A percentile compares a stretch with the other conserved stretches of the same genome.
phyloP scores from a whole-genome alignment of 2,329 filamentous ascomycete species.

The Colletotrichum cuscutae region DNA sequence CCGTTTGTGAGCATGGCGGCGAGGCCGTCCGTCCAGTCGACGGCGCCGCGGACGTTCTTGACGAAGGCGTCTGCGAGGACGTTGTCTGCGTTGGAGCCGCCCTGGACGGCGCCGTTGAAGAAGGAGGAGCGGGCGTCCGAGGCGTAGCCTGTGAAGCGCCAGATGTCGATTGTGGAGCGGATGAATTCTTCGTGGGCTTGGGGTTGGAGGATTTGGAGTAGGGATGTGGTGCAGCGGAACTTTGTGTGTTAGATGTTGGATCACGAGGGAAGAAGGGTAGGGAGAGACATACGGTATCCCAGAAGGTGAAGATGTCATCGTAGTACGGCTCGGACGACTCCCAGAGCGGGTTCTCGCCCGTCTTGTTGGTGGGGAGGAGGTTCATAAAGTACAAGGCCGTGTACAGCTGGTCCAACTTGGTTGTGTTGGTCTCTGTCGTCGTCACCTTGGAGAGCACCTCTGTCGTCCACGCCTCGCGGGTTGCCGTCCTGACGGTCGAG shows the following conservation, averaged over 20 bases:
- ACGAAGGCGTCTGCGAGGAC: constrained; percentile 78
- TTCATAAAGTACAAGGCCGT: constrained; percentile 77
- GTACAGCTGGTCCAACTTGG: constrained; percentile 71
- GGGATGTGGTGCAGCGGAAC: constrained; percentile 72
- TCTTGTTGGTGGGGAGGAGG: constrained; percentile 75
- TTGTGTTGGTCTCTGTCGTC: constrained; percentile 64
- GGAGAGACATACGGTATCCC: constrained; percentile 56
- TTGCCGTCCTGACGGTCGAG: constrained; percentile 55
- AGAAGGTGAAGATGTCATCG: constrained; percentile 77
- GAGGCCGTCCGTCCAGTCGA: constrained; percentile 74
- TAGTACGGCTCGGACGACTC: constrained; percentile 73
- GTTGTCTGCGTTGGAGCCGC: constrained; percentile 77
- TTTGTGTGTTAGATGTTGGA: constrained; percentile 16
- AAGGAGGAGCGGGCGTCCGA: constrained; percentile 75
- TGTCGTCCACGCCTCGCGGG: constrained; percentile 67
- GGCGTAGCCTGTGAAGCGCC: constrained; percentile 71
- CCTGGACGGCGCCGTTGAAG: constrained; percentile 76
- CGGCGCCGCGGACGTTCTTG: constrained; percentile 70
- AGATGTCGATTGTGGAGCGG: constrained; percentile 75
- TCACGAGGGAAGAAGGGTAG: not conserved
- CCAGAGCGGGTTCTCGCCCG: constrained; percentile 77
- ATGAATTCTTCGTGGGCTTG: constrained; percentile 72
- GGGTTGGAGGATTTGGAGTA: constrained; percentile 74
- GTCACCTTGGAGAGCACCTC: constrained; percentile 72
- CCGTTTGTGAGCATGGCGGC: constrained; percentile 74